A percentile compares a stretch with the other conserved stretches of the same genome.
These are phyloP conservation scores for Theobroma cacao DNA, from an alignment of 345 rosid genomes.

Conservation along the genomic window DNA sequence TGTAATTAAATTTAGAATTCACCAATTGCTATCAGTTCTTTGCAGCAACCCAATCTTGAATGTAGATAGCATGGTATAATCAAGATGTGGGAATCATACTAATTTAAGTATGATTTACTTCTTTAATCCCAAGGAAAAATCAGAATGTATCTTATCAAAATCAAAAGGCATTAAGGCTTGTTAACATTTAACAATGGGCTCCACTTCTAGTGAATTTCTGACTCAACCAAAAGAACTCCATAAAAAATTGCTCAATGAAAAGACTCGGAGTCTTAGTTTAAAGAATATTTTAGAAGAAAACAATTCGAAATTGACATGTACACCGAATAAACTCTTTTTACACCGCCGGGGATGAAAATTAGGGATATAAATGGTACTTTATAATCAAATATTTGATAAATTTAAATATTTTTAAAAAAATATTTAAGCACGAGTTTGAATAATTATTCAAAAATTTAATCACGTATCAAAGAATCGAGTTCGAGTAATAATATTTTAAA, in stretches of 20 bases:
- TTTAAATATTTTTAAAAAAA: no score
- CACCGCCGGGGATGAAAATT: no score
- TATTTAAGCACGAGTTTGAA: no score
- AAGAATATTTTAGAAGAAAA: no score
- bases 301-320: no score
- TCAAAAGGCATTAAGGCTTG: neutral
- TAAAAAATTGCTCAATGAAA: neutral
- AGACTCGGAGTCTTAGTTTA: neutral
- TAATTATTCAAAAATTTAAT: no score
- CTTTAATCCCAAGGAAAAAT: conserved; percentile 1
- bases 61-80: neutral
- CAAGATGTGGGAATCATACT: conserved; percentile 10
- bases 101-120: neutral
- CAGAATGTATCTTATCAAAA: conserved; percentile 1
- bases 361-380: no score
- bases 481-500: no score
- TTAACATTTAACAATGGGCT: neutral
- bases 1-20: no score
- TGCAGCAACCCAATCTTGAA: neutral
- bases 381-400: no score
- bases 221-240: conserved; percentile 4
- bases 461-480: no score
- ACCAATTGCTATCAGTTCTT: neutral
- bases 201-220: conserved; percentile 25
- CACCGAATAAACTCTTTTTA: no score